phyloP scores from a whole-genome alignment of 2,329 filamentous ascomycete genomes.

The Cytospora piceae region DNA sequence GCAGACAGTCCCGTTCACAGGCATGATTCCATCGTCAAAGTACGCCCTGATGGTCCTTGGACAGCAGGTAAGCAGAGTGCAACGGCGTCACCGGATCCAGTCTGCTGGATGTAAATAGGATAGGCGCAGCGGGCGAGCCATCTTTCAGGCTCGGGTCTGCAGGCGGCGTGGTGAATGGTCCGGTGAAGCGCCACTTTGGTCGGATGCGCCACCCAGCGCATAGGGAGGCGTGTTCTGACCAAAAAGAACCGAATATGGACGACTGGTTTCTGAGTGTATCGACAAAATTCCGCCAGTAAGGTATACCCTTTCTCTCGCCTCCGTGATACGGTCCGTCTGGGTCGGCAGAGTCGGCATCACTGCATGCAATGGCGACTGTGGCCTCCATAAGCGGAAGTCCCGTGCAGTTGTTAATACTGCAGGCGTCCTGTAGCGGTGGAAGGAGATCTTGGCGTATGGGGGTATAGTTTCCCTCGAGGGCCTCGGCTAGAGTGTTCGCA shows the following conservation, averaged over 20 bases:
- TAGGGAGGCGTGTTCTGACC: slow-evolving; percentile 37
- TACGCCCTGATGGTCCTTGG: slow-evolving; percentile 27
- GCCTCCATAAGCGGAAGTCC: slow-evolving; percentile 32
- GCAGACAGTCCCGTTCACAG: slow-evolving; percentile 26
- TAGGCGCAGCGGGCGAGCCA: slow-evolving; percentile 23
- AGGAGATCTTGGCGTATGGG: slow-evolving; percentile 15
- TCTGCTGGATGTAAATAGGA: slow-evolving; percentile 22
- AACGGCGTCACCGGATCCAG: slow-evolving; percentile 29
- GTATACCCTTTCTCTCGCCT: slow-evolving; percentile 12
- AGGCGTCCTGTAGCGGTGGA: slow-evolving; percentile 23
- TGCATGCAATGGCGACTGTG: slow-evolving; percentile 40
- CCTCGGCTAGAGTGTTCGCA: slow-evolving; percentile 33
- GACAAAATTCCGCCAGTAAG: slow-evolving; percentile 40
- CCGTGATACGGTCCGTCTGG: slow-evolving; percentile 21
- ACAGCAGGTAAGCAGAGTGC: slow-evolving; percentile 19
- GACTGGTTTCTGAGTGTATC: slow-evolving; percentile 36
- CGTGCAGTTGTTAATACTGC: slow-evolving; percentile 13
- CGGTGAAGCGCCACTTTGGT: slow-evolving; percentile 35
- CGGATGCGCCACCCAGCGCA: slow-evolving; percentile 36
- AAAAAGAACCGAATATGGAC: slow-evolving; percentile 39
- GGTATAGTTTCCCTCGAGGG: slow-evolving; percentile 39
- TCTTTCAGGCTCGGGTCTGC: slow-evolving; percentile 25
- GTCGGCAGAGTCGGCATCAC: slow-evolving; percentile 40
- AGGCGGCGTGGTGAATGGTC: slow-evolving; percentile 31
- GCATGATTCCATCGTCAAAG: slow-evolving; percentile 25